Evolutionary conservation across 2,329 filamentous ascomycete species (phyloP), one percentile per base, ranked within the genome.

Genomic region (Xylariaceae sp.): DNA sequence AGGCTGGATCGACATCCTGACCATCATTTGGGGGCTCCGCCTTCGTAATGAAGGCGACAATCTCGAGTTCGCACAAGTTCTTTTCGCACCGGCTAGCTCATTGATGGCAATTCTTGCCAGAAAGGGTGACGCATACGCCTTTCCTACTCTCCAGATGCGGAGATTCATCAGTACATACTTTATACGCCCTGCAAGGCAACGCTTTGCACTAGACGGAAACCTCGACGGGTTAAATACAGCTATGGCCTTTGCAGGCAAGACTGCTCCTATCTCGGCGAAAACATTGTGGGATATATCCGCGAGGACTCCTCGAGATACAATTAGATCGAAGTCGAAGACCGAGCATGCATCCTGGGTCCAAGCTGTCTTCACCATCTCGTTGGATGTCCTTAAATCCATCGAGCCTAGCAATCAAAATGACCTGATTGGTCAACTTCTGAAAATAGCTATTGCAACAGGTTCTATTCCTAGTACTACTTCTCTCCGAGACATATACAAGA

Each of bases 1-100:
- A 18, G 55, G 60, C 1, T 81, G 78, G 77, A 56, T 79, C 16
- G 55, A 62, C 3, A 71, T 65, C 2, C 59, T 74, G 33, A 60
- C 63, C 3, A 56, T 64, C 1, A 54, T 79, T 4, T 81, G 77
- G 78, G 65, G 72, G 16, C 62, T 81, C 4, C 77, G 76, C 49
- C 61, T 74, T n/a, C 73, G 74, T 44, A 69, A 65, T 15, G 60
- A 60, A 3, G 62, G 65, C 19, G 77, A 80, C 50, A 63, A 62
- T 3, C 45, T 66, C 7, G 70, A 77, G 30, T 71, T 78, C 19
- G 73, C 76, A 2, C 63, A 58, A 2, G 61, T 71, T 37, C 57
- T 79, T 4, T 74, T 74, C 33, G 52, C 58, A 0, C 58, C 66
- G 1, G 59, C 45, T 42, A 64, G 63, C 34, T 56, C 55, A 7